Base-by-base conservation (phyloP, 1,284 basidiomycete species). In the Xerocomus amazonicus region DNA sequence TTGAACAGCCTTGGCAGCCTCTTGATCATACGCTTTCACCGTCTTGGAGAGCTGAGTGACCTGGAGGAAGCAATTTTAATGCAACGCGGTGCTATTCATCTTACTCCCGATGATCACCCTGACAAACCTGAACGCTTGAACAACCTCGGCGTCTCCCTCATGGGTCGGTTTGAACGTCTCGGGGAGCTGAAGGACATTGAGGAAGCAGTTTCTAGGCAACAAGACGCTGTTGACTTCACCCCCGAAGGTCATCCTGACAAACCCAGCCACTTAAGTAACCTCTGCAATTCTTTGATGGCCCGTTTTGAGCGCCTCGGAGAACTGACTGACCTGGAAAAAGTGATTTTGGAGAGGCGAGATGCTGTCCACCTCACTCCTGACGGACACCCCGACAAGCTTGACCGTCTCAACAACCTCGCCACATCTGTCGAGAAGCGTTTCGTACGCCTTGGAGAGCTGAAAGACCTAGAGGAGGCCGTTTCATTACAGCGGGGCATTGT, bases 61-160 rank as follows among this genome's bases (percentile, higher is more conserved):
- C 40, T 56, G 6, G 50, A 56, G 19, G 17, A 53, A 17, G 45
- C 54, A 12, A 56, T 56, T 23, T 27, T 12, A 7, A 23, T 4
- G 19, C 44, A 41, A 23, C 23, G 19, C 9, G 42, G 33, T 32
- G 35, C 27, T 9, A 29, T 51, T 13, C 3, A 6, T 1, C 45
- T 47, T 4, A 34, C 33, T 5, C 32, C 45, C 2, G n/a, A 31
- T 13, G 38, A 9, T 2, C 27, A 37, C 29, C 32, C 37, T 4
- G 13, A 36, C n/a, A 43, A 33, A 5, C 10, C 14, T 9, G 3
- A 0, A 7, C 5, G 13, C 19, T 41, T 48, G 9, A 23, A n/a
- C 6, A 47, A 29, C 29, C 48, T 56, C 14, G 45, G 34, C 2
- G 39, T 6, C 23, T 10, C 19, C 9, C 28, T 53, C 8, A 23